These are phyloP conservation scores for Juglanconis oblonga DNA, from an alignment of 2,329 filamentous ascomycete genomes.

Conservation along the genomic window DNA sequence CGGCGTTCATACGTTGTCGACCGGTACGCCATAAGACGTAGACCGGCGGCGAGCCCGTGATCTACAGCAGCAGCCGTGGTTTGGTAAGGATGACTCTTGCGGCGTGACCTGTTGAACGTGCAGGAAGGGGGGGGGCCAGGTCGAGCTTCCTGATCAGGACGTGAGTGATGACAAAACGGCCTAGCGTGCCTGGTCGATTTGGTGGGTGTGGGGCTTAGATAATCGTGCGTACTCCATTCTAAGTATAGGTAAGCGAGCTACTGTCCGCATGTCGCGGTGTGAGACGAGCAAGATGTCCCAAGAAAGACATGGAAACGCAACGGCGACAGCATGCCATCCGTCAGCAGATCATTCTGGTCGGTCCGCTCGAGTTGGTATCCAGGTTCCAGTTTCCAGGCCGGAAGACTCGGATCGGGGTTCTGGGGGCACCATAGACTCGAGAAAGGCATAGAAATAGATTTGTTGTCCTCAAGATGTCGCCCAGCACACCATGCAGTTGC, in stretches of 20 bases:
- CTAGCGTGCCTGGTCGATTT: neutral
- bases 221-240: neutral
- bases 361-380: too few relatives aligned
- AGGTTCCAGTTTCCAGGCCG: too few relatives aligned
- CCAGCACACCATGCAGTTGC: neutral
- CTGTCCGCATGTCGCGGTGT: constrained; percentile 12
- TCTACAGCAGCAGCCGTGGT: neutral
- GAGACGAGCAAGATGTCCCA: neutral
- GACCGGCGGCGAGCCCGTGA: constrained; percentile 7
- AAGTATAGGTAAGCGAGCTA: neutral
- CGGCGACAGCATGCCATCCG: neutral
- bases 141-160: constrained; percentile 4
- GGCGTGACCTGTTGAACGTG: neutral
- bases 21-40: neutral
- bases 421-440: too few relatives aligned
- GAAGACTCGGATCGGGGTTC: too few relatives aligned
- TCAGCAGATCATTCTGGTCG: neutral
- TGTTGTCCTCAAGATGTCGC: neutral
- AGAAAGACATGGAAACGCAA: neutral
- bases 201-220: constrained; percentile 9
- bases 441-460: neutral
- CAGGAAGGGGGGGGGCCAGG: constrained; percentile 1
- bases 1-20: neutral
- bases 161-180: constrained; percentile 8
- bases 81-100: constrained; percentile 1